Conservation (phyloP, 805 yeast species). For the Millerozyma miso region DNA sequence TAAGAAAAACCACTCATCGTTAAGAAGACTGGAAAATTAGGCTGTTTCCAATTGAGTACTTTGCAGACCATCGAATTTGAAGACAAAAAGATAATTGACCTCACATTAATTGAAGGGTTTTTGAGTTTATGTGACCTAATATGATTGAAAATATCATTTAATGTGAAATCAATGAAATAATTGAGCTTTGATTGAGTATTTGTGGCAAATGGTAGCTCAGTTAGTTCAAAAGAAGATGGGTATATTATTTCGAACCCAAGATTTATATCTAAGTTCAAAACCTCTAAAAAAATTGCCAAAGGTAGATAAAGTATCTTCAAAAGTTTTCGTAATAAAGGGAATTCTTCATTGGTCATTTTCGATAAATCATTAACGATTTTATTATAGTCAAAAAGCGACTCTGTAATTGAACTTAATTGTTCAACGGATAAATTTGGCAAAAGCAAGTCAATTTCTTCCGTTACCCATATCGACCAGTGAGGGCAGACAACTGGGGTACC, state of each 20-base stretch:
- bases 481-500: conserved; percentile 85
- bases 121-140: conserved; percentile 45
- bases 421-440: conserved; percentile 54
- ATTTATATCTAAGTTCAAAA: conserved; percentile 57
- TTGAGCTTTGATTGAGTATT: conserved; percentile 55
- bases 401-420: conserved; percentile 39
- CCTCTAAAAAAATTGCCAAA: conserved; percentile 52
- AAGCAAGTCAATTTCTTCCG: conserved; percentile 52
- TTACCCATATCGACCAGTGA: conserved; percentile 49
- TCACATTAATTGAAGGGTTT: conserved; percentile 19
- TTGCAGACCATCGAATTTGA: conserved; percentile 89
- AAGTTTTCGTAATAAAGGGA: conserved; percentile 38
- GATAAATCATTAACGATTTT: conserved; percentile 37
- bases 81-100: conserved; percentile 81
- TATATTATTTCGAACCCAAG: conserved; percentile 71
- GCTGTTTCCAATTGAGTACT: conserved; percentile 95
- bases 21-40: conserved; percentile 92
- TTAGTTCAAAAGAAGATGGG: conserved; percentile 54
- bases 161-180: conserved; percentile 67
- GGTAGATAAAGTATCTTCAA: conserved; percentile 52
- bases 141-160: conserved; percentile 71
- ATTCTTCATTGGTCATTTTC: conserved; percentile 32
- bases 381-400: conserved; percentile 36
- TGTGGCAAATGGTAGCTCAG: conserved; percentile 35
- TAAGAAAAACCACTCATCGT: conserved; percentile 64